A percentile compares a stretch with the other conserved stretches of the same genome.
Evolutionary conservation across 129 eudicot species (phyloP).

Genomic region (Gnaphalium uliginosum): DNA sequence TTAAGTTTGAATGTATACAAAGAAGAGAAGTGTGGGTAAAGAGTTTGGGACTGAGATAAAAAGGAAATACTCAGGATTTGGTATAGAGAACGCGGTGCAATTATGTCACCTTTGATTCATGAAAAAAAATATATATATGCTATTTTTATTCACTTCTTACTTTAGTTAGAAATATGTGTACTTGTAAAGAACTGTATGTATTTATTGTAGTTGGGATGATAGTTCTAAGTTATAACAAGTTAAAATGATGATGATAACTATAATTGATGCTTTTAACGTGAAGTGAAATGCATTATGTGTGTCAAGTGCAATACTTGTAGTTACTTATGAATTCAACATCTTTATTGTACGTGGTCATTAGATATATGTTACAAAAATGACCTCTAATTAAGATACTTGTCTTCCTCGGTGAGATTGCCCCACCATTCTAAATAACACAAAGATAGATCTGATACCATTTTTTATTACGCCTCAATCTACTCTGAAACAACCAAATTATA

Average conservation of each 20-base stretch:
- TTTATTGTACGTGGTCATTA: too few species aligned
- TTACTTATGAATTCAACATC: too few species aligned
- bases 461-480: too few species aligned
- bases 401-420: too few species aligned
- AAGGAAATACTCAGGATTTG: neutral
- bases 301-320: too few species aligned
- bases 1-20: neutral
- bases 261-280: too few species aligned
- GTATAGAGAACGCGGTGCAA: constrained; percentile 16
- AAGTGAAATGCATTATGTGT: too few species aligned
- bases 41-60: constrained; percentile 10
- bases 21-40: neutral
- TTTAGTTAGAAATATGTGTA: neutral
- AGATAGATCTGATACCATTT: too few species aligned
- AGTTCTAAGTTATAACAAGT: neutral
- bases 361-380: too few species aligned
- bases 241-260: neutral
- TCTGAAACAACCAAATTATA: too few species aligned
- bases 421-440: too few species aligned
- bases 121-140: neutral
- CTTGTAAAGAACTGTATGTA: neutral
- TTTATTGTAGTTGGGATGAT: neutral
- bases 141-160: neutral
- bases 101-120: neutral
- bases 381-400: too few species aligned